Percentiles rank a stretch among this genome's conserved stretches.
phyloP scores from a whole-genome alignment of 768 basidiomycete genomes.

The Mycena sanguinolenta region DNA sequence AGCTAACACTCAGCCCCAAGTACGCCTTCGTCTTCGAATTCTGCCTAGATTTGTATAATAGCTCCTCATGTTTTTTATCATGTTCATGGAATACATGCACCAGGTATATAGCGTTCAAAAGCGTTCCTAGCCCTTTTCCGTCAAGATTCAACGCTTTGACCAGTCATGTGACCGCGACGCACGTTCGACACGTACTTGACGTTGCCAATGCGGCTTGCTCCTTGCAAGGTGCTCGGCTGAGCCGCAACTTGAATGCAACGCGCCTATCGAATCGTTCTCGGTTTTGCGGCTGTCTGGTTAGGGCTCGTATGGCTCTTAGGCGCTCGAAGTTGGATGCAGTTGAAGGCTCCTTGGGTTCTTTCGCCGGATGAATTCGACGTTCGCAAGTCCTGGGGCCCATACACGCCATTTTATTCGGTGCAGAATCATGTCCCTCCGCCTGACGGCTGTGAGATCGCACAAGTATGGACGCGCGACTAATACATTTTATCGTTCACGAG shows the following conservation, averaged over 20 bases:
- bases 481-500: neutral
- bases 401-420: constrained; percentile 70
- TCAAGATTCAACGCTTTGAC: neutral
- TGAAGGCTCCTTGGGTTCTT: neutral
- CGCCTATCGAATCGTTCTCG: neutral
- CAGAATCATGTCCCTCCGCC: constrained; percentile 62
- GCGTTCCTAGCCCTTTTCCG: no score
- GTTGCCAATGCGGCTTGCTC: neutral
- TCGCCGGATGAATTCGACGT: constrained; percentile 5
- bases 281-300: constrained; percentile 22
- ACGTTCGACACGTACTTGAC: neutral
- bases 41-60: no score
- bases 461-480: constrained; percentile 52
- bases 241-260: neutral
- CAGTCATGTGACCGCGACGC: neutral
- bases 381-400: constrained; percentile 65
- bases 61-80: no score
- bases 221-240: neutral
- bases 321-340: constrained; percentile 12
- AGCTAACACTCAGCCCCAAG: no score
- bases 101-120: neutral
- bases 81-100: constrained; percentile 10
- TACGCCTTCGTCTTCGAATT: no score
- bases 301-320: constrained; percentile 21
- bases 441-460: constrained; percentile 63